Evolutionary conservation across 352 stramenopile genomes (phyloP).

Genomic region (Globisporangium paddicum): DNA sequence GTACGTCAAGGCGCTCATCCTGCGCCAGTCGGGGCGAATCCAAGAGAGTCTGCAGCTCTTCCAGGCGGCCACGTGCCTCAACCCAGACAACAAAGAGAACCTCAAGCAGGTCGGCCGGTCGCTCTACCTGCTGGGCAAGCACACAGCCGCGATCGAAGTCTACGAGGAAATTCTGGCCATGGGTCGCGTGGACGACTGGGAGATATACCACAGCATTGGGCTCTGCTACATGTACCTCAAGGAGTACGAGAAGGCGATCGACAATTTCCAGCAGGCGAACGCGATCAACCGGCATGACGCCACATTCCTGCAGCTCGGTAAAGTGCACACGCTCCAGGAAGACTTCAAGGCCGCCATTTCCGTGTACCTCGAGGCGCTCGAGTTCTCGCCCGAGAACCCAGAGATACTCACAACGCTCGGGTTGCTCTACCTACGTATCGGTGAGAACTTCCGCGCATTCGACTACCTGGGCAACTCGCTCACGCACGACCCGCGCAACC

Average conservation of each 20-base stretch:
- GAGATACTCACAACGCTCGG: slow-evolving; percentile 91
- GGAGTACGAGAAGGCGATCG: slow-evolving; percentile 84
- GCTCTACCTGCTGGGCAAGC: slow-evolving; percentile 84
- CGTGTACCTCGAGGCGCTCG: slow-evolving; percentile 89
- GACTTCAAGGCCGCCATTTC: slow-evolving; percentile 85
- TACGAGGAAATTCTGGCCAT: slow-evolving; percentile 89
- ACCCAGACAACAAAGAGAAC: slow-evolving; percentile 89
- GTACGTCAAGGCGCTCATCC: slow-evolving; percentile 91
- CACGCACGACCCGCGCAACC: slow-evolving; percentile 87
- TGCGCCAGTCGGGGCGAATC: slow-evolving; percentile 85
- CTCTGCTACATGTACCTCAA: slow-evolving; percentile 92
- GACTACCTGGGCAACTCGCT: slow-evolving; percentile 93
- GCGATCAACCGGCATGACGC: slow-evolving; percentile 88
- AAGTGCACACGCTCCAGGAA: slow-evolving; percentile 80
- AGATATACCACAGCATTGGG: slow-evolving; percentile 91
- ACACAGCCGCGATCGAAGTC: slow-evolving; percentile 85
- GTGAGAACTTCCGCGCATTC: slow-evolving; percentile 90
- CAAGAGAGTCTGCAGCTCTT: slow-evolving; percentile 90
- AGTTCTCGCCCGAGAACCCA: slow-evolving; percentile 92
- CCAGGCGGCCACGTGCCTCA: slow-evolving; percentile 89
- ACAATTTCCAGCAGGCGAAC: slow-evolving; percentile 90
- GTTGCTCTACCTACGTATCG: slow-evolving; percentile 86
- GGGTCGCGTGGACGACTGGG: slow-evolving; percentile 85
- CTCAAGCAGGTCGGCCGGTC: slow-evolving; percentile 88
- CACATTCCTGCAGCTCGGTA: slow-evolving; percentile 91